Evolutionary conservation across 169 alveolate species (phyloP).

Genomic region (Plasmodium billcollinsi): DNA sequence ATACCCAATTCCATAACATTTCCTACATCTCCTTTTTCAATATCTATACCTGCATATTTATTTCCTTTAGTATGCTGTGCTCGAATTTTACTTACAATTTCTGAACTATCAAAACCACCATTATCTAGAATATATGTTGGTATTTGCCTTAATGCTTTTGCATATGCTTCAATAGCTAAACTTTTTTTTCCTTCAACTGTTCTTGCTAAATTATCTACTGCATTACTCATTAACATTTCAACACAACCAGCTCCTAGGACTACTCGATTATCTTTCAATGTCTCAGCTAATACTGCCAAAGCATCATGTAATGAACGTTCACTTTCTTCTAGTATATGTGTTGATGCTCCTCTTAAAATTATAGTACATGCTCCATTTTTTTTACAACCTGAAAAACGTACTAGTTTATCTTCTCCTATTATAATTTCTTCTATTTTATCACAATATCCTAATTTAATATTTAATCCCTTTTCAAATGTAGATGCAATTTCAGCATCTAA

Average conservation of each 20-base stretch:
- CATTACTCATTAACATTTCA: constrained; percentile 98
- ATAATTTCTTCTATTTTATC: constrained; percentile 96
- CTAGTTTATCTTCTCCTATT: constrained; percentile 99
- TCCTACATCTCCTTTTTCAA: constrained; percentile 94
- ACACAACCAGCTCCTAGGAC: constrained; percentile 99
- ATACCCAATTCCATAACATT: constrained; percentile 96
- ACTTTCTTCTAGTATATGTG: constrained; percentile 99
- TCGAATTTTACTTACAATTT: constrained; percentile 95
- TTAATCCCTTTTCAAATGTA: constrained; percentile 98
- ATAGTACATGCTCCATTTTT: constrained; percentile 97
- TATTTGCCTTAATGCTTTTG: constrained; percentile 96
- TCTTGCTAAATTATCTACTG: constrained; percentile 96
- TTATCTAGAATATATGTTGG: constrained; percentile 98
- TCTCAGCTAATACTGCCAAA: constrained; percentile 97
- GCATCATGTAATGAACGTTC: constrained; percentile 99
- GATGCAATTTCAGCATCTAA: constrained; percentile 98
- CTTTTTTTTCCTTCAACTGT: constrained; percentile 96
- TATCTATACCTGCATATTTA: constrained; percentile 93
- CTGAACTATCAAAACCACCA: constrained; percentile 99
- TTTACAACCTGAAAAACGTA: constrained; percentile 97
- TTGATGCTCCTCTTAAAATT: constrained; percentile 98
- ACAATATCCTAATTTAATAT: constrained; percentile 95
- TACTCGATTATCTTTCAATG: constrained; percentile 93
- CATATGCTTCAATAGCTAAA: constrained; percentile 98
- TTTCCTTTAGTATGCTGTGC: constrained; percentile 96